Evolutionary conservation across 768 basidiomycete genomes (phyloP), one percentile per base, ranked within the genome.

Genomic region (Tubosaeta sp.): DNA sequence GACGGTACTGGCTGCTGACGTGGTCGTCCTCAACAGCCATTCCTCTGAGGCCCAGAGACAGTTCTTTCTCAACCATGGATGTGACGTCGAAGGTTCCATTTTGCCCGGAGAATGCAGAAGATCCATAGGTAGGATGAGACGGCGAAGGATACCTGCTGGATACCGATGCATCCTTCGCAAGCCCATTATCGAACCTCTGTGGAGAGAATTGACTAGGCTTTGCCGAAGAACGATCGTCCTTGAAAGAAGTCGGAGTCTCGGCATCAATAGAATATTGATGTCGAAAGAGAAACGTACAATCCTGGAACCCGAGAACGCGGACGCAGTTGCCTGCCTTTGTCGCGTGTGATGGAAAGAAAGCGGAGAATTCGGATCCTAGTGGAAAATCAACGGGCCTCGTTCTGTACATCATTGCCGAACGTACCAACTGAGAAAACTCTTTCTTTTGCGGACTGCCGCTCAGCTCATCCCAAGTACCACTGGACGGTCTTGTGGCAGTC

Each of bases 381-480:
- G 43, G 53, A 51, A 52, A 54, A 35, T 64, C 38, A 60, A 58
- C 46, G 48, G 25, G 31, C 26, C 32, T 39, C 47, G 51, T 11
- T 57, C 37, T 29, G 17, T 39, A 43, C 8, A 43, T 31, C 5
- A 56, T 44, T 46, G 29, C n/a, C 43, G 38, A 16, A 72, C 76
- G 63, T 38, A 81, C 83, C 70, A 80, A 50, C 56, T 77, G 71
- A 42, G 72, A 67, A 43, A 75, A 73, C 45, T 81, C 81, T 57
- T 76, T 78, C 64, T 74, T 78, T 59, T 76, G 71, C 14, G 79
- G 76, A 52, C 71, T 77, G 51, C 67, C 76, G 47, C 60, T 71
- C 46, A 72, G 56, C 52, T 85, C 85, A 51, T 83, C 85, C 84
- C 85, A 86, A 19, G 77, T 72, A 29, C 76, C 81, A 55, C 77